These are phyloP conservation scores for Graphilbum sp. DNA, from an alignment of 2,329 filamentous ascomycete species.

Conservation along the genomic window DNA sequence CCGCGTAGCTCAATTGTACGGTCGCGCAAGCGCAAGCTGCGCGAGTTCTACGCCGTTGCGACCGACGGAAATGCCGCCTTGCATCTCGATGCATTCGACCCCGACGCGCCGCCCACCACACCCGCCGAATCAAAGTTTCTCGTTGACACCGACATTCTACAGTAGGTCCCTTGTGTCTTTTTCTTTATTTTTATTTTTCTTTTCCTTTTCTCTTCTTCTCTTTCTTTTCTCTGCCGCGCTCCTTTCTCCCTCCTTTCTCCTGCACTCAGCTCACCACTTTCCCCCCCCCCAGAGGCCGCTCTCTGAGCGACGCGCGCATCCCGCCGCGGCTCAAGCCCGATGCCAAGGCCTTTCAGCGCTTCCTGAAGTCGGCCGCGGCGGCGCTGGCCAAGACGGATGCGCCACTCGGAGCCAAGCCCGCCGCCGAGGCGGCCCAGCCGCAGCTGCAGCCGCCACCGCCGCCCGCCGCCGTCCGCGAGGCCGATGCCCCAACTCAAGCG, in stretches of 20 bases:
- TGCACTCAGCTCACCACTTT: conserved; percentile 9
- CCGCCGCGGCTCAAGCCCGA: conserved; percentile 29
- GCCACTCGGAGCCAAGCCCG: neutral
- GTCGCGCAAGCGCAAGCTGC: conserved; percentile 82
- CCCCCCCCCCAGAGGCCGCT: conserved; percentile 27
- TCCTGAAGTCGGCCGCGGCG: conserved; percentile 15
- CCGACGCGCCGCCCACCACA: conserved; percentile 37
- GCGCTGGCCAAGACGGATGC: conserved; percentile 7
- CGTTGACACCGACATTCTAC: conserved; percentile 38
- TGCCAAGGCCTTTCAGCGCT: conserved; percentile 25
- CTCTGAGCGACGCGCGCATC: conserved; percentile 35
- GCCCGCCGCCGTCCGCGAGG: conserved; percentile 1
- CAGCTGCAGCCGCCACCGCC: too few relatives aligned
- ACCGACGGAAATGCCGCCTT: conserved; percentile 49
- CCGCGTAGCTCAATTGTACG: conserved; percentile 49
- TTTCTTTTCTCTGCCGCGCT: conserved; percentile 9
- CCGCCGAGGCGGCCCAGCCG: conserved; percentile 3
- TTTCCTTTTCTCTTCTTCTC: conserved; percentile 5
- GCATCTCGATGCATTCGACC: conserved; percentile 37
- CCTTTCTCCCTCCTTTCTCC: too few relatives aligned
- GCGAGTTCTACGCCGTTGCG: conserved; percentile 69
- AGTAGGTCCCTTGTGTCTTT: conserved; percentile 30
- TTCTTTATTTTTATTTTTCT: conserved; percentile 3
- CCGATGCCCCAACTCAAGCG: too few relatives aligned
- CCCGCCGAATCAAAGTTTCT: conserved; percentile 38